These are phyloP conservation scores for Nothophytophthora sp. DNA, from an alignment of 352 stramenopile genomes.

Conservation along the genomic window DNA sequence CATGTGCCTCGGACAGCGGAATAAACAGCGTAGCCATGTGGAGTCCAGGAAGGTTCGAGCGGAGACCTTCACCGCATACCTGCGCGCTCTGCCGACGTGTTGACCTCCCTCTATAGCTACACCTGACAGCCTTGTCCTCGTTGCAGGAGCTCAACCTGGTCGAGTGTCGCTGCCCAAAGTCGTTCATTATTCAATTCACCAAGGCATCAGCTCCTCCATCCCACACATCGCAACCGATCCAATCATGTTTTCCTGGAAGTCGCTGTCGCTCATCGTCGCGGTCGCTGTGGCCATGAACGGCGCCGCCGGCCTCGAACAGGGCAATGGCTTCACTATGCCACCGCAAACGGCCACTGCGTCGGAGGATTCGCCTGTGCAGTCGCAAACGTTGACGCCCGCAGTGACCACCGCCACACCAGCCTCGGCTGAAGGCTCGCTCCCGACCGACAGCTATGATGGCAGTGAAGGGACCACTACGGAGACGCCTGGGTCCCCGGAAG, in stretches of 20 bases:
- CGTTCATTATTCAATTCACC: slow-evolving; percentile 22
- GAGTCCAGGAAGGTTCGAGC: slow-evolving; percentile 1
- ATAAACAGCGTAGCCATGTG: slow-evolving; percentile 4
- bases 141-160: too few relatives aligned
- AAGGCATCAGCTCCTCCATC: neutral
- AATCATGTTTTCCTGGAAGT: slow-evolving; percentile 18
- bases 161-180: too few relatives aligned
- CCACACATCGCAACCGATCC: neutral
- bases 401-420: neutral
- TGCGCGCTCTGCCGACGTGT: neutral
- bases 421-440: neutral
- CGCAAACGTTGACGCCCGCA: neutral
- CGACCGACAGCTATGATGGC: slow-evolving; percentile 8
- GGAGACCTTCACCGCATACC: slow-evolving; percentile 3
- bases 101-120: neutral
- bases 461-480: too few relatives aligned
- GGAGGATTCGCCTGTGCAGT: neutral
- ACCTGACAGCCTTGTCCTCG: too few relatives aligned
- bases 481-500: too few relatives aligned
- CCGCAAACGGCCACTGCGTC: neutral
- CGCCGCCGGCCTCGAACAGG: slow-evolving; percentile 4
- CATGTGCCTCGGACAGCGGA: slow-evolving; percentile 9
- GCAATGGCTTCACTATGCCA: slow-evolving; percentile 10
- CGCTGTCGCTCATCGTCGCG: slow-evolving; percentile 12
- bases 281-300: slow-evolving; percentile 10